A percentile compares a stretch with the other conserved stretches of the same genome.
phyloP scores from a whole-genome alignment of 169 alveolate species.

The Cryptosporidium muris region DNA sequence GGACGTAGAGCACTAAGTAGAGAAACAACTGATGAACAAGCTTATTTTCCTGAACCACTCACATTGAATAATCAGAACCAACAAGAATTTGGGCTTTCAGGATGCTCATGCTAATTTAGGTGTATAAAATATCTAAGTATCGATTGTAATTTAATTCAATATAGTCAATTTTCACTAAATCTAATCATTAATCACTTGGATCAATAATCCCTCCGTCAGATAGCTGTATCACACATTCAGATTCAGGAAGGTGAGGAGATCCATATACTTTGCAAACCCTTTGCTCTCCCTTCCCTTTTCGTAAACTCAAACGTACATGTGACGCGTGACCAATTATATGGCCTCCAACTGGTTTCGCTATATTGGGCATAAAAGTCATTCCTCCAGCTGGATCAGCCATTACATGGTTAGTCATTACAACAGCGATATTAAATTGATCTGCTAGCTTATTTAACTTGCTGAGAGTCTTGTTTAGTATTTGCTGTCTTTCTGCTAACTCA shows the following conservation, averaged over 20 bases:
- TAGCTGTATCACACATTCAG: slow-evolving; percentile 90
- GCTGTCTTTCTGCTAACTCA: slow-evolving; percentile 87
- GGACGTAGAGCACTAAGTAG: slow-evolving; percentile 86
- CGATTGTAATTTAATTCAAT: not conserved
- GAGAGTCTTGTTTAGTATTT: slow-evolving; percentile 83
- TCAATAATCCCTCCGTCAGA: slow-evolving; percentile 84
- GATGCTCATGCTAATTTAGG: slow-evolving; percentile 55
- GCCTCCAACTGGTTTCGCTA: slow-evolving; percentile 96
- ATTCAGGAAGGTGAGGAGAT: slow-evolving; percentile 95
- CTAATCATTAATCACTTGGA: slow-evolving; percentile 73
- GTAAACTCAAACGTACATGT: slow-evolving; percentile 90
- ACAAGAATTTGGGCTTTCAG: slow-evolving; percentile 54
- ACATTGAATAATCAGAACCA: slow-evolving; percentile 42
- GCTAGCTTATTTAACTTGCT: slow-evolving; percentile 90
- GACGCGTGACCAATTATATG: slow-evolving; percentile 98
- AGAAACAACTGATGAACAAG: slow-evolving; percentile 87
- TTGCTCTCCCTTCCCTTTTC: slow-evolving; percentile 96
- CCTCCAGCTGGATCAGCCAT: slow-evolving; percentile 93
- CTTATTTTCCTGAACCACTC: slow-evolving; percentile 73
- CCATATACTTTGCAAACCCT: slow-evolving; percentile 95
- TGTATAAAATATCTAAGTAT: not conserved
- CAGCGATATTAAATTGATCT: slow-evolving; percentile 95
- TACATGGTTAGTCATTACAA: slow-evolving; percentile 95
- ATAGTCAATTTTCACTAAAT: not conserved
- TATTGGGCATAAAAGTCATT: slow-evolving; percentile 88